Conservation (phyloP, 73 alveolate genomes). For the Tetrahymena elliotti region DNA sequence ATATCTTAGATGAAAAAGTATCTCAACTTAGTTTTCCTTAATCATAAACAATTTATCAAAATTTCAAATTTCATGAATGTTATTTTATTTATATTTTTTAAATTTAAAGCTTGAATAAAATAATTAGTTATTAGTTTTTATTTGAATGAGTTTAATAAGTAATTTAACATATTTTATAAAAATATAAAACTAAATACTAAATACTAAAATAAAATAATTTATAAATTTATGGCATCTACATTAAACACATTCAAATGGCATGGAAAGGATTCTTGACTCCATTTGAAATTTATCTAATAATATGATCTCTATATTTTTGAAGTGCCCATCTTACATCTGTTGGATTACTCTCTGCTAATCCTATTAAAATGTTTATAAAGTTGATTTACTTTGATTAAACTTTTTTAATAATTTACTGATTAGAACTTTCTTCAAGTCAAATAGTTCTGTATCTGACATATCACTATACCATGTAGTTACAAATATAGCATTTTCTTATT, state of each 20-base stretch:
- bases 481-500: not conserved
- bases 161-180: too few relatives aligned
- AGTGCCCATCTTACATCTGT: not conserved
- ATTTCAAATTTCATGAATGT: too few relatives aligned
- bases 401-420: not conserved
- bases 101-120: too few relatives aligned
- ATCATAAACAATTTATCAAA: too few relatives aligned
- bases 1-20: too few relatives aligned
- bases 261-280: not conserved
- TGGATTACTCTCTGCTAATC: not conserved
- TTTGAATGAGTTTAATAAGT: not conserved
- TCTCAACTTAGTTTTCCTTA: too few relatives aligned
- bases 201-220: not conserved
- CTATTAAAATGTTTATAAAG: not conserved
- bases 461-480: not conserved
- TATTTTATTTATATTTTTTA: too few relatives aligned
- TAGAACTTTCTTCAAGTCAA: not conserved
- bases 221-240: not conserved
- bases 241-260: not conserved
- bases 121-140: too few relatives aligned
- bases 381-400: not conserved
- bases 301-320: not conserved
- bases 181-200: too few relatives aligned
- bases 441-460: not conserved
- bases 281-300: not conserved